Percentiles rank a stretch among this genome's conserved stretches.
phyloP scores from a whole-genome alignment of 805 yeast genomes.

The Grigorovia yakushimaensis region DNA sequence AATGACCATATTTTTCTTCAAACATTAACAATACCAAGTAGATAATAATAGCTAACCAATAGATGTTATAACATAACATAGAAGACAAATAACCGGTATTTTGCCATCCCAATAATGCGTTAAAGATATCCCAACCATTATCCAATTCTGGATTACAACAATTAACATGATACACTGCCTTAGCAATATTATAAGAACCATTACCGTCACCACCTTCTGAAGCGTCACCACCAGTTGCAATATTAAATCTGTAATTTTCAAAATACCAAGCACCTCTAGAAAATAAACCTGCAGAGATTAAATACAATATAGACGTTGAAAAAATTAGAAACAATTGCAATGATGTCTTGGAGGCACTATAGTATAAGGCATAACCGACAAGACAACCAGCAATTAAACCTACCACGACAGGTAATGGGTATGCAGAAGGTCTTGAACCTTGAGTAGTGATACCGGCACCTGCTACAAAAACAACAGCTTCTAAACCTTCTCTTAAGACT shows the following conservation, averaged over 20 bases:
- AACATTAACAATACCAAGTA: slow-evolving; percentile 53
- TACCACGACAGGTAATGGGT: slow-evolving; percentile 86
- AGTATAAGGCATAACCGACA: slow-evolving; percentile 65
- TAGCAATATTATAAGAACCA: slow-evolving; percentile 78
- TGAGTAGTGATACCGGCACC: slow-evolving; percentile 73
- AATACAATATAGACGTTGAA: slow-evolving; percentile 81
- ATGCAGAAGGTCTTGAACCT: slow-evolving; percentile 51
- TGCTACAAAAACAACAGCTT: slow-evolving; percentile 92
- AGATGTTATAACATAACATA: slow-evolving; percentile 75
- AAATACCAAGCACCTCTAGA: slow-evolving; percentile 91
- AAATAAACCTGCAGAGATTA: slow-evolving; percentile 86
- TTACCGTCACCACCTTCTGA: slow-evolving; percentile 90
- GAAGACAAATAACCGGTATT: slow-evolving; percentile 93
- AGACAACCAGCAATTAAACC: slow-evolving; percentile 73
- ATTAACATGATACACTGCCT: slow-evolving; percentile 90
- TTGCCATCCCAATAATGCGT: slow-evolving; percentile 94
- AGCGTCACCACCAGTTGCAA: slow-evolving; percentile 85
- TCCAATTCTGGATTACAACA: slow-evolving; percentile 91
- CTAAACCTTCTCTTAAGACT: slow-evolving; percentile 91
- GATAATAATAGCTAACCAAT: slow-evolving; percentile 67
- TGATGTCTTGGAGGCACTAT: slow-evolving; percentile 74
- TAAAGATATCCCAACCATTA: slow-evolving; percentile 96
- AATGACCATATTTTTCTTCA: slow-evolving; percentile 78
- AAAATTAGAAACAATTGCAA: slow-evolving; percentile 77
- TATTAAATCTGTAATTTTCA: slow-evolving; percentile 55